These are phyloP conservation scores for Hypoxylon sp. DNA, from an alignment of 2,329 filamentous ascomycete species.

Conservation along the genomic window DNA sequence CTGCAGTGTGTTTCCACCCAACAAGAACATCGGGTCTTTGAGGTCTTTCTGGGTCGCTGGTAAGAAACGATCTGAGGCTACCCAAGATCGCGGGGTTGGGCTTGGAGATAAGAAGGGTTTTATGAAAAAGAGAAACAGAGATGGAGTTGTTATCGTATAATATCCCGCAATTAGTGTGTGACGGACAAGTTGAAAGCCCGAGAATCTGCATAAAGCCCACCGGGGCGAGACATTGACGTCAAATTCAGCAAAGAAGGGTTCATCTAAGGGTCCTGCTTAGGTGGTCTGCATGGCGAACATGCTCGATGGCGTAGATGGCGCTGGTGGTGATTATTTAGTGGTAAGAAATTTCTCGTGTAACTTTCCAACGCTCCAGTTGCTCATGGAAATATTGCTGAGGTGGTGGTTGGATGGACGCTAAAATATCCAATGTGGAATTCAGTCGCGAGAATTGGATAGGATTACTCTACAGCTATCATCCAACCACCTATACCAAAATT, in stretches of 20 bases:
- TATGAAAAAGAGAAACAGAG: not conserved
- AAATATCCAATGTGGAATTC: too few relatives aligned
- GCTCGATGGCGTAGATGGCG: slow-evolving; percentile 35
- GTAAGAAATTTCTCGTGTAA: slow-evolving; percentile 5
- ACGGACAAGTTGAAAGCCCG: slow-evolving; percentile 3
- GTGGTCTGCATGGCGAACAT: slow-evolving; percentile 13
- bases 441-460: too few relatives aligned
- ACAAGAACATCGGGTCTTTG: not conserved
- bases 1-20: slow-evolving; percentile 17
- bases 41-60: slow-evolving; percentile 21
- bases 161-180: slow-evolving; percentile 5
- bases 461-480: too few relatives aligned
- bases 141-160: slow-evolving; percentile 4
- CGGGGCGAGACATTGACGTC: slow-evolving; percentile 31
- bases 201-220: slow-evolving; percentile 18
- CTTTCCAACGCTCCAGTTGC: too few relatives aligned
- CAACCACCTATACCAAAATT: slow-evolving; percentile 10
- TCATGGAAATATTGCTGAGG: too few relatives aligned
- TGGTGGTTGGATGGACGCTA: too few relatives aligned
- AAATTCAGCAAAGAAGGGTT: slow-evolving; percentile 2
- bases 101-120: too few relatives aligned
- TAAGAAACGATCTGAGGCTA: slow-evolving; percentile 21
- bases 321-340: slow-evolving; percentile 7
- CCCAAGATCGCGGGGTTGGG: slow-evolving; percentile 31
- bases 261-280: slow-evolving; percentile 5